Percentiles rank a stretch among this genome's conserved stretches.
Conservation (phyloP, 129 eudicot species). For the Dittrichia graveolens region DNA sequence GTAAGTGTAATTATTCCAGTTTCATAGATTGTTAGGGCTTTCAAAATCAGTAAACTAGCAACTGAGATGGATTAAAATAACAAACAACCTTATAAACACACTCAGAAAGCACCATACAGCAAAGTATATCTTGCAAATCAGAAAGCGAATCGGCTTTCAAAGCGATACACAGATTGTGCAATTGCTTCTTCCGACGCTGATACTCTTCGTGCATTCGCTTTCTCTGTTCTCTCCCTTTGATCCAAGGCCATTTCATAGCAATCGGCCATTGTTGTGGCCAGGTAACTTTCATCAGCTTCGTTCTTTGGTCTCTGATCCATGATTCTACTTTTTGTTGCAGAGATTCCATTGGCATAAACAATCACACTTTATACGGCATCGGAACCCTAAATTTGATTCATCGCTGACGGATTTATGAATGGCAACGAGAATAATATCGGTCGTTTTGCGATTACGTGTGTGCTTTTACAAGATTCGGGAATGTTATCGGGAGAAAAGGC, state of each 20-base stretch:
- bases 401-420: conserved; percentile 5
- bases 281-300: conserved; percentile 59
- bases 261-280: conserved; percentile 73
- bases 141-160: conserved; percentile 80
- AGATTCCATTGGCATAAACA: conserved; percentile 58
- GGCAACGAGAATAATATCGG: not conserved
- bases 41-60: not conserved
- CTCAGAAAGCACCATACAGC: conserved; percentile 94
- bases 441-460: conserved; percentile 2
- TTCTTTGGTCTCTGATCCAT: conserved; percentile 88
- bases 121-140: conserved; percentile 93
- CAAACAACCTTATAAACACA: conserved; percentile 87
- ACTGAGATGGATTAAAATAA: not conserved
- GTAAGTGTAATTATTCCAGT: not conserved
- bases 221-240: conserved; percentile 68
- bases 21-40: no score
- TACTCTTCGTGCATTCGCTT: conserved; percentile 72
- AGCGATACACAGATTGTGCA: conserved; percentile 66
- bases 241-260: conserved; percentile 89
- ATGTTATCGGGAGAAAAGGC: conserved; percentile 32
- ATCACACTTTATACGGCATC: conserved; percentile 19
- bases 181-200: conserved; percentile 67
- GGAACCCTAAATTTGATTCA: conserved; percentile 36
- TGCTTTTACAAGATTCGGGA: conserved; percentile 15
- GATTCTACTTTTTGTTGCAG: conserved; percentile 74